A percentile compares a stretch with the other conserved stretches of the same genome.
These are phyloP conservation scores for Lithohypha guttulata DNA, from an alignment of 2,329 filamentous ascomycete genomes.

Conservation along the genomic window DNA sequence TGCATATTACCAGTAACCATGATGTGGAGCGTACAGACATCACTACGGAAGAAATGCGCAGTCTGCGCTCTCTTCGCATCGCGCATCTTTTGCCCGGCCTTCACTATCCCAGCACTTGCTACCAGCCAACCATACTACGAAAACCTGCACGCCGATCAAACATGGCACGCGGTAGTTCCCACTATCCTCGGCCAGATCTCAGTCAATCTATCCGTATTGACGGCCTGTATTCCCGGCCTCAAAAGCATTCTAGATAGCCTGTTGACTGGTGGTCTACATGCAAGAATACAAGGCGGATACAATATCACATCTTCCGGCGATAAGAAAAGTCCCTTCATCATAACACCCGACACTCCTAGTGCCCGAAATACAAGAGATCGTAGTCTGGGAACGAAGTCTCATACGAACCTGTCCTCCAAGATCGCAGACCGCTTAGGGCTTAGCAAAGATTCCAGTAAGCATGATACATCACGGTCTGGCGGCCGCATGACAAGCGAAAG, in stretches of 20 bases:
- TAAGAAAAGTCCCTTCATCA: background rate
- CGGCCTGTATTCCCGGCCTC: conserved; percentile 5
- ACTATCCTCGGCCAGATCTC: conserved; percentile 3
- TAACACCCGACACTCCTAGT: background rate
- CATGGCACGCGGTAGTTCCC: background rate
- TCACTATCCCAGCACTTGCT: conserved; percentile 4
- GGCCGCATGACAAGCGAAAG: background rate
- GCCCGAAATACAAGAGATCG: background rate
- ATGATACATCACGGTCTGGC: background rate
- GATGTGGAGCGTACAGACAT: conserved; percentile 12
- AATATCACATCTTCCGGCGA: background rate
- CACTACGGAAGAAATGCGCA: conserved; percentile 12
- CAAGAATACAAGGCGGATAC: background rate
- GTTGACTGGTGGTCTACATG: background rate
- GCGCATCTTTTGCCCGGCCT: conserved; percentile 10
- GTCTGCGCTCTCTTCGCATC: conserved; percentile 12
- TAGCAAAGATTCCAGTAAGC: background rate
- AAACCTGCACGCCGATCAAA: background rate
- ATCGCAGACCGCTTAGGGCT: background rate
- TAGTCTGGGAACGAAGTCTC: background rate
- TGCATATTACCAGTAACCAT: conserved; percentile 12
- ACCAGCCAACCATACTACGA: background rate
- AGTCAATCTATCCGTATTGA: conserved; percentile 2
- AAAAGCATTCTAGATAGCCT: background rate
- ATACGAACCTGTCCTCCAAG: background rate